These are phyloP conservation scores for Zarea fungicola DNA, from an alignment of 2,329 filamentous ascomycete species.

Conservation along the genomic window DNA sequence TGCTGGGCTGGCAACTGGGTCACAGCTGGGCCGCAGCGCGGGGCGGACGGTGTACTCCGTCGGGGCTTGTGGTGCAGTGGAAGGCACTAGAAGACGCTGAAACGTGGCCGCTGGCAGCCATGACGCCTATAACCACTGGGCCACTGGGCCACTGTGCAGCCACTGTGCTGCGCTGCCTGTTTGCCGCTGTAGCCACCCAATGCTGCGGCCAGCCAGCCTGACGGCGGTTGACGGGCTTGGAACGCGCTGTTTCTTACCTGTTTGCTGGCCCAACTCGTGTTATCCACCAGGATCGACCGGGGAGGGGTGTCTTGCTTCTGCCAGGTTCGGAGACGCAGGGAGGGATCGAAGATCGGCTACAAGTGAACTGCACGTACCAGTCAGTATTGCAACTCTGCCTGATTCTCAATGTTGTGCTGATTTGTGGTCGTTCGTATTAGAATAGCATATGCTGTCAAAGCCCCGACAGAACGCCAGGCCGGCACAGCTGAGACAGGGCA, in stretches of 20 bases:
- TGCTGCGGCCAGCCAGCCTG: background rate
- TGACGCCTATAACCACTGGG: too few species aligned
- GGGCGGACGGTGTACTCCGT: background rate
- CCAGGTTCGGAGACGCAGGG: background rate
- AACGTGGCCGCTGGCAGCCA: too few species aligned
- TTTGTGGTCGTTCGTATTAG: slow-evolving; percentile 2
- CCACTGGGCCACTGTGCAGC: too few species aligned
- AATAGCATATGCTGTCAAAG: background rate
- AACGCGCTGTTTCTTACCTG: background rate
- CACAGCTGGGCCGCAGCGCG: too few species aligned
- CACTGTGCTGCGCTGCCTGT: too few species aligned
- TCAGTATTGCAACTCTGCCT: too few species aligned
- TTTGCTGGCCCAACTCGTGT: background rate
- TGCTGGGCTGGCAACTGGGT: too few species aligned
- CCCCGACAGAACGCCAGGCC: background rate
- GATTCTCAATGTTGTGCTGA: background rate
- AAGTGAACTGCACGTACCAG: background rate
- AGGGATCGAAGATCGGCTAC: slow-evolving; percentile 8
- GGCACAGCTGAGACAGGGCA: background rate
- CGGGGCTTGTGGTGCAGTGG: too few species aligned
- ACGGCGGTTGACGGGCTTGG: background rate
- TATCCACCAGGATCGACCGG: slow-evolving; percentile 22
- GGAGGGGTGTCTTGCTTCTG: slow-evolving; percentile 19
- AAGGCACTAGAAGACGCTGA: background rate
- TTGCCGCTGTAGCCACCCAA: slow-evolving; percentile 5